phyloP scores from a whole-genome alignment of 306 rosid species.

The Fagus crenata region DNA sequence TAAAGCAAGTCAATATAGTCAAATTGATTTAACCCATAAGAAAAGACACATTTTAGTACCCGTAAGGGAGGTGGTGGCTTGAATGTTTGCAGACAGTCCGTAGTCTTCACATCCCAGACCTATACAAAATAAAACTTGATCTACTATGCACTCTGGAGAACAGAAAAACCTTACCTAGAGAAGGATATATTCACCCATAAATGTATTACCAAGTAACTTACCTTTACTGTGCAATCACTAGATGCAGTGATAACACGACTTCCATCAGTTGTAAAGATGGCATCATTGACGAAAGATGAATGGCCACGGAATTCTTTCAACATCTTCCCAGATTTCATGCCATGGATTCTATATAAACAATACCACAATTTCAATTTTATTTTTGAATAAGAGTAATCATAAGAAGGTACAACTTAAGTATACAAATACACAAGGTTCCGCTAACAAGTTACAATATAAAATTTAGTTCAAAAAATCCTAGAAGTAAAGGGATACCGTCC shows the following conservation, averaged over 20 bases:
- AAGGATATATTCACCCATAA: neutral
- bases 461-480: neutral
- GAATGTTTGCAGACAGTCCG: constrained; percentile 89
- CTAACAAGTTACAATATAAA: neutral
- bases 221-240: constrained; percentile 98
- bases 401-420: neutral
- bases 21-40: constrained; percentile 16
- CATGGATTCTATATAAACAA: constrained; percentile 69
- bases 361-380: neutral
- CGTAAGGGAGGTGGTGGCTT: constrained; percentile 99
- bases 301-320: constrained; percentile 98
- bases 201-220: constrained; percentile 31
- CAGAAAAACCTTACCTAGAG: neutral
- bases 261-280: constrained; percentile 84
- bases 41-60: constrained; percentile 37
- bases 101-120: constrained; percentile 93
- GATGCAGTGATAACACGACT: constrained; percentile 90
- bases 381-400: neutral
- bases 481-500: neutral
- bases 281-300: constrained; percentile 89
- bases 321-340: constrained; percentile 90
- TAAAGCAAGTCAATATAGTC: constrained; percentile 10
- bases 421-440: neutral
- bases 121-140: constrained; percentile 32
- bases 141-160: constrained; percentile 7